Evolutionary conservation across 139 green algal species (phyloP).

Genomic region (Pseudopediastrum boryanum): DNA sequence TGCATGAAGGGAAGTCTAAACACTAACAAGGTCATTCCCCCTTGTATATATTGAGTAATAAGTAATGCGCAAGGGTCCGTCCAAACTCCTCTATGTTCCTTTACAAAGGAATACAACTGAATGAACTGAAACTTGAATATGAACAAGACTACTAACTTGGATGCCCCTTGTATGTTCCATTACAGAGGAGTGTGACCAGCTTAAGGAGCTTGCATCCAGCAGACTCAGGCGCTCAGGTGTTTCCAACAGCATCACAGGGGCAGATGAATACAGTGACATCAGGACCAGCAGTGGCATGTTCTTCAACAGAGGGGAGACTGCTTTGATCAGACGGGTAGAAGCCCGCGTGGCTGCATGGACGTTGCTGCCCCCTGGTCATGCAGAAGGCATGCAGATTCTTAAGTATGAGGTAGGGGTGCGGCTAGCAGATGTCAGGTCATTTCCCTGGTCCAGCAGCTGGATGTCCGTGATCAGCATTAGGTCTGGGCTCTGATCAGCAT

Average conservation of each 20-base stretch:
- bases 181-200: constrained; percentile 37
- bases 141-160: background rate
- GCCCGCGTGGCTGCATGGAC: constrained; percentile 47
- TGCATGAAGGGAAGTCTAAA: background rate
- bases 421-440: background rate
- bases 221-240: constrained; percentile 30
- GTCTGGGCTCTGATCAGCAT: no score
- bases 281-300: constrained; percentile 53
- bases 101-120: background rate
- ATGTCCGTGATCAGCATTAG: no score
- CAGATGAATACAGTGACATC: background rate
- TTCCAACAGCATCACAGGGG: constrained; percentile 31
- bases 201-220: constrained; percentile 11
- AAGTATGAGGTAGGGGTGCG: constrained; percentile 42
- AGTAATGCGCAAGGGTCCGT: background rate
- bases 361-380: constrained; percentile 47
- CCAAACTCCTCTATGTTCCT: background rate
- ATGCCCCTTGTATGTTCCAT: background rate
- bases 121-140: background rate
- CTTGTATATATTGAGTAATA: background rate
- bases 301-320: constrained; percentile 22
- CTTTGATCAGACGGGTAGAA: constrained; percentile 43
- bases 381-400: constrained; percentile 60
- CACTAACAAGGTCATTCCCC: background rate
- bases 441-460: background rate